Evolutionary conservation across 805 yeast species (phyloP), one percentile per base, ranked within the genome.

Genomic region (Ogataea nakhonphanomensis): DNA sequence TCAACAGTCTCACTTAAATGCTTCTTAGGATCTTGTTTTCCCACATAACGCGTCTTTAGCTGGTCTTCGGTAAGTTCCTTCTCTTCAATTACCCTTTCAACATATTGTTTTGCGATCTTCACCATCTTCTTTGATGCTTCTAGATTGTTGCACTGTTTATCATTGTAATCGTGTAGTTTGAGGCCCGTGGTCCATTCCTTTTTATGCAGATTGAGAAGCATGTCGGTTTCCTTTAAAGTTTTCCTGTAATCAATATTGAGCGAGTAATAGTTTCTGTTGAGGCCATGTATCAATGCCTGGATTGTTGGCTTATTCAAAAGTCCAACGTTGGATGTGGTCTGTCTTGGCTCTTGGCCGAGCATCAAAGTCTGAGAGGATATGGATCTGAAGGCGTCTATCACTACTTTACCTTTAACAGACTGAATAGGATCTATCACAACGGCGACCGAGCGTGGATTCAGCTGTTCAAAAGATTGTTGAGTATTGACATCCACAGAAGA

Each of bases 371-470:
- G 78, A 4, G 96, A 80, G 51, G 88, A 87, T 57, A 93, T 93
- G 49, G 95, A 74, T 69, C 99, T 78, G 69, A 93, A 93, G 2
- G 99, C 99, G 67, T 93, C 99, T 56, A 93, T 93, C 34, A 93
- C 99, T 33, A 93, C 99, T 62, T 93, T 93, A 49, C 99, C 99
- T 65, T 91, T 90, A 36, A 93, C 99, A 10, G 96, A 88, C 66
- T 93, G 99, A 58, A 93, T 93, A 33, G 99, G 99, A 64, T 93
- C 99, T 45, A 93, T 84, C 29, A 93, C 99, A 24, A 93, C 99
- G 1, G 99, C 99, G 27, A 93, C 99, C 0, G 99, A 95, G 53
- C 99, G 76, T 49, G 82, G 83, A 63, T 91, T 91, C 64, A 93
- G 79, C 65, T 89, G 97, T 62, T 93, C 99, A 59, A 93, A 93